Evolutionary conservation across 2,329 filamentous ascomycete species (phyloP).

Genomic region (Hirsutella minnesotensis): DNA sequence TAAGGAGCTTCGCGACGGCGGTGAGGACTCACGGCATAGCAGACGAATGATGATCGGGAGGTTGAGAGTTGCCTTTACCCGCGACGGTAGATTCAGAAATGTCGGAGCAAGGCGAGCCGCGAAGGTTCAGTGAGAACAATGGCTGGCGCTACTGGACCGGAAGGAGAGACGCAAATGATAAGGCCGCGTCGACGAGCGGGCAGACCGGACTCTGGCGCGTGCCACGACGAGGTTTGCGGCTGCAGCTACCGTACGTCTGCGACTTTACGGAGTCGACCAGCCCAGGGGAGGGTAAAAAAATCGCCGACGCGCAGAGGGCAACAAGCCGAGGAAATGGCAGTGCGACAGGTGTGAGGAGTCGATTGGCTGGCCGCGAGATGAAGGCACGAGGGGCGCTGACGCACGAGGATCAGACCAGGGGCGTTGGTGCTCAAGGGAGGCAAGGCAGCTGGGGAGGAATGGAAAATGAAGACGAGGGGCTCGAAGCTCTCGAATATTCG

Average conservation of each 20-base stretch:
- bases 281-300: not conserved
- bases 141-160: not conserved
- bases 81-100: conserved; percentile 32
- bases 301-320: not conserved
- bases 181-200: not conserved
- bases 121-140: conserved; percentile 1
- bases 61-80: conserved; percentile 26
- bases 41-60: conserved; percentile 17
- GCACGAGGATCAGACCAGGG: not conserved
- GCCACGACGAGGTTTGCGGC: conserved; percentile 1
- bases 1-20: conserved; percentile 7
- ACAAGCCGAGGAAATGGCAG: conserved; percentile 1
- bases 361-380: conserved; percentile 5
- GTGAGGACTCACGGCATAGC: conserved; percentile 31
- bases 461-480: not conserved
- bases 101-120: conserved; percentile 30
- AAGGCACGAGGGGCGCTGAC: conserved; percentile 5
- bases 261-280: conserved; percentile 1
- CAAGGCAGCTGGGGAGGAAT: not conserved
- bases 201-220: not conserved
- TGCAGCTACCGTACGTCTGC: not conserved
- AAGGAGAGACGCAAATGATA: not conserved
- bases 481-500: no score
- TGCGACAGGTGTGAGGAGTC: conserved; percentile 8
- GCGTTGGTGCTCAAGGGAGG: not conserved